Evolutionary conservation across 2,329 filamentous ascomycete genomes (phyloP), one percentile per base, ranked within the genome.

Genomic region (Pochonia chlamydosporia): DNA sequence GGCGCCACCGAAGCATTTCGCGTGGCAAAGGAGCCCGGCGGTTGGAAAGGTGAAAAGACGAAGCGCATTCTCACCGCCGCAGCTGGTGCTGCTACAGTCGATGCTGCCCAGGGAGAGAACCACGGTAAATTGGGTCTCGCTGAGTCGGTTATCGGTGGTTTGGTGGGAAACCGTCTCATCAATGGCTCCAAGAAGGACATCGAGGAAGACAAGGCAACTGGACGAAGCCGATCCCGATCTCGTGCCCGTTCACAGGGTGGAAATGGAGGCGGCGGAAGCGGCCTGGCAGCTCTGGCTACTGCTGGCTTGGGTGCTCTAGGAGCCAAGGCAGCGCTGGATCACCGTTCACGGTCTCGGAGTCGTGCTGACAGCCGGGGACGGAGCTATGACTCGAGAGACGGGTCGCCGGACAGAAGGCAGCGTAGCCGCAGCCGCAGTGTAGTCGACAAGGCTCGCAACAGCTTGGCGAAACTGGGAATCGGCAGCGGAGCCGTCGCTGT

Each of bases 1-100:
- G 92, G 90, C 58, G 92, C 91, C 35, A 87, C 90, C 46, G 91
- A 96, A 67, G 92, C 92, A 36, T 95, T 95, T 75, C 85, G 89
- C 52, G 84, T 90, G 48, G 84, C 91, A 63, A 95, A 92, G 59
- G 87, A 93, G 52, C 87, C 89, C 3, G 92, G 92, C 46, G 81
- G 85, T 37, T 96, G 91, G 90, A 86, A 84, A 53, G 92, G 91
- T 31, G 86, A 88, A 53, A 96, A 96, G 70, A 89, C 90, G 55
- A 93, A 90, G 72, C 89, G 92, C 44, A 81, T 97, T 50, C 78
- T 95, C 42, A 96, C 92, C 20, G 91, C 90, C 41, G 92, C 92
- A 23, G 78, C 81, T 23, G 86, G 89, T 67, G 90, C 92, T 50
- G 92, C 88, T 55, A 87, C 89, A 49, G 86, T 96, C 51, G 89